phyloP scores from a whole-genome alignment of 192 early-diverging fungal species.

The Linnemannia hyalina region DNA sequence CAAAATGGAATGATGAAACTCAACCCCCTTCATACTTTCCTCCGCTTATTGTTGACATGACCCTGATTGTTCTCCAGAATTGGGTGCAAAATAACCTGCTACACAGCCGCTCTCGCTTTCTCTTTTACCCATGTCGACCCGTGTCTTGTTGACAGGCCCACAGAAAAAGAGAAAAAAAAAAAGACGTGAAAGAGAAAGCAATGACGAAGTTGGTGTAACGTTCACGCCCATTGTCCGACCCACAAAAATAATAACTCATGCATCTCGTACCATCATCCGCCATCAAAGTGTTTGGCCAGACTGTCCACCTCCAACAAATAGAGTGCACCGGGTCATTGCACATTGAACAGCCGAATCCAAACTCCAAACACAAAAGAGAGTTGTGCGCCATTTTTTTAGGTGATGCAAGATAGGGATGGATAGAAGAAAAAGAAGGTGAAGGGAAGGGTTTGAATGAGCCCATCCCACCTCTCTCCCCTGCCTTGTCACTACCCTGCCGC shows the following conservation, averaged over 20 bases:
- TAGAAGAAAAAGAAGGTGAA: not conserved
- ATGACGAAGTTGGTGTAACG: not conserved
- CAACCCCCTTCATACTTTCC: not conserved
- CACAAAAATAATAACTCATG: too few relatives aligned
- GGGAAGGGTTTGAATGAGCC: not conserved
- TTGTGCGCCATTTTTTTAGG: not conserved
- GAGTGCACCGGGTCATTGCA: not conserved
- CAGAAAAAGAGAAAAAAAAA: not conserved
- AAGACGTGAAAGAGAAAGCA: not conserved
- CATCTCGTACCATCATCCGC: not conserved
- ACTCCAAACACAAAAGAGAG: not conserved
- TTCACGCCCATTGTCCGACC: not conserved
- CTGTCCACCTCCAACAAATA: not conserved
- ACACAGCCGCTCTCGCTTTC: not conserved
- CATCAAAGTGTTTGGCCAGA: not conserved
- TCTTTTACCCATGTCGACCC: too few relatives aligned
- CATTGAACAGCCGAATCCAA: not conserved
- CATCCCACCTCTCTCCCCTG: constrained; percentile 1
- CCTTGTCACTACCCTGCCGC: not conserved
- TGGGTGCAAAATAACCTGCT: not conserved
- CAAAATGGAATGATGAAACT: not conserved
- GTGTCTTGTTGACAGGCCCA: too few relatives aligned
- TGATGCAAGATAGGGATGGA: not conserved
- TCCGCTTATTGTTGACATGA: not conserved
- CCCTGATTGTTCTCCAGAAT: not conserved